Evolutionary conservation across 352 stramenopile species (phyloP), one percentile per base, ranked within the genome.

Genomic region (Phytophthora capsici): DNA sequence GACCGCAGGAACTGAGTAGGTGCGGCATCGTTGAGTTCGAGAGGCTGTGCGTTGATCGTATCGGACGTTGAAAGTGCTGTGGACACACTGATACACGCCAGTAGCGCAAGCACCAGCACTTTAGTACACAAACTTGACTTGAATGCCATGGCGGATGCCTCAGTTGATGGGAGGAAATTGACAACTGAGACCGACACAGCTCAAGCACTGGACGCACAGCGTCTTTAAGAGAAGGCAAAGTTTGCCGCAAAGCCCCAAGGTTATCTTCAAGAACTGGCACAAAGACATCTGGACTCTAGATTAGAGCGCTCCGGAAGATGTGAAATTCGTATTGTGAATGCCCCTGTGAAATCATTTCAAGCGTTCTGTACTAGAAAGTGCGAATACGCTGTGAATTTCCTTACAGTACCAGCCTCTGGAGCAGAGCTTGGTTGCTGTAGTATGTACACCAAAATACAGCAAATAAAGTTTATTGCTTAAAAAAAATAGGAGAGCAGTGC

Each of bases 81-180:
- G 7, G n/a, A 3, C 20, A 37, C 43, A 19, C 16, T 52, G 16
- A 52, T 38, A 36, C 10, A 61, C 16, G 54, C 43, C 13, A 53
- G 19, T 25, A 53, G 4, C 5, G 23, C 23, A 7, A 28, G 12
- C 19, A 19, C 41, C 28, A 61, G n/a, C 20, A 26, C 26, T 34
- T 52, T 61, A 30, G 10, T 28, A 16, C 3, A 28, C 17, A 20
- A 30, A 19, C 17, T 54, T 26, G 47, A 20, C 9, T 17, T 54
- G 28, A 13, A 7, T 28, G 17, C 23, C 46, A 53, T 53, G 9
- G 26, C n/a, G 7, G 46, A 53, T 16, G 23, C 14, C 26, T 53
- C 26, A 40, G 16, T 13, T 9, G 20, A 45, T 13, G 1, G 38
- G 45, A 52, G 45, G 25, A 52, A 52, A 52, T 52, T 40, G 45